Conservation (phyloP, 2,329 filamentous ascomycete genomes). For the Akanthomyces uredinophilus region DNA sequence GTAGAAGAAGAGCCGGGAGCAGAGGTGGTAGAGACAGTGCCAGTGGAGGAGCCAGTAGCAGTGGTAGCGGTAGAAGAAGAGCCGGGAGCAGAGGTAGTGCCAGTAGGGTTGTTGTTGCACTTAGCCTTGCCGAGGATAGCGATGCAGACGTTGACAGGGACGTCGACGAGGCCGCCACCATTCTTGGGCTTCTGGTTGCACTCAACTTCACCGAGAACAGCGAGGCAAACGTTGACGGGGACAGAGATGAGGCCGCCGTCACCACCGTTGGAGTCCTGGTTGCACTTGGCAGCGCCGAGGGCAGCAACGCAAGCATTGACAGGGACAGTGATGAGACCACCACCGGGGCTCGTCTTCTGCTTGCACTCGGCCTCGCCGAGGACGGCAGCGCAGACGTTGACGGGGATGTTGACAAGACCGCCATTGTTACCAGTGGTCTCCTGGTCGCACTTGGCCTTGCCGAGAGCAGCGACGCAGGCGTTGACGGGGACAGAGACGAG, state of each 20-base stretch:
- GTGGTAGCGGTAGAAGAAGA: background rate
- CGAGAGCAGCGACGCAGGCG: constrained; percentile 1
- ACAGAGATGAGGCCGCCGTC: background rate
- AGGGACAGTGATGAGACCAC: background rate
- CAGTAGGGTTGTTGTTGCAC: background rate
- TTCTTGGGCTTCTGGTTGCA: background rate
- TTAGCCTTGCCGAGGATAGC: background rate
- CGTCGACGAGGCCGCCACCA: background rate
- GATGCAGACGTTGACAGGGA: background rate
- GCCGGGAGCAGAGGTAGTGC: background rate
- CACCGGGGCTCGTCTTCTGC: background rate
- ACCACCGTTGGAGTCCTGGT: background rate
- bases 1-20: background rate
- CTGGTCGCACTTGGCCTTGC: background rate
- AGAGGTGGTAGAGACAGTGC: background rate
- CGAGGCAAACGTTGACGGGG: background rate
- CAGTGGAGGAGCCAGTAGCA: background rate
- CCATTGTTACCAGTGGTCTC: background rate
- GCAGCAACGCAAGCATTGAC: background rate
- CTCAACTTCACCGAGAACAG: background rate
- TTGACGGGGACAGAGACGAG: constrained; percentile 6
- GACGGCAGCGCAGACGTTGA: background rate
- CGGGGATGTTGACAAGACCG: background rate
- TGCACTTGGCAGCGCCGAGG: constrained; percentile 6
- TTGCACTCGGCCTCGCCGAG: constrained; percentile 4